Evolutionary conservation across 2,329 filamentous ascomycete genomes (phyloP), one percentile per base, ranked within the genome.

Genomic region (Fusarium austroafricanum): DNA sequence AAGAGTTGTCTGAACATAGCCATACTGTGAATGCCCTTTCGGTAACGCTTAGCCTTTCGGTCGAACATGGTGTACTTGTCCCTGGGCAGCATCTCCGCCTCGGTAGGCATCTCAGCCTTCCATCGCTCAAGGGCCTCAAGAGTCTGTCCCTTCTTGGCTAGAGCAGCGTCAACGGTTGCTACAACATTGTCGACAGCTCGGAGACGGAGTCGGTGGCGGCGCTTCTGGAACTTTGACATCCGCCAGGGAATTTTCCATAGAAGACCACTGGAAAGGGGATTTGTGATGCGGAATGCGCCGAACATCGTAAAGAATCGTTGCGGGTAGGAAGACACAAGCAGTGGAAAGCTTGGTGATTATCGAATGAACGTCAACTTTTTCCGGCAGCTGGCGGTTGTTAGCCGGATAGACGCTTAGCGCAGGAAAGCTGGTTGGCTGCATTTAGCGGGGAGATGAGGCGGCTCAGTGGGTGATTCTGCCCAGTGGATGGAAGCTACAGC

Each of bases 1-100:
- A 31, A 26, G 26, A 26, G 26, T 26, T 4, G 23, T 42, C 20
- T 33, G 10, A 26, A 29, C 17, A 46, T 20, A 28, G 26, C 15
- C 93, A 74, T 86, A 97, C 94, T 98, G 82, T 98, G 95, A 79
- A 99, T 94, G 56, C 94, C 93, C 88, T 99, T 99, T 78, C 96
- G 87, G 80, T 98, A 99, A 74, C 88, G 90, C 89, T 94, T 97
- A 79, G 92, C 94, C 81, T 98, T 97, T 74, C 94, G 90, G 81
- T 97, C 95, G 81, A 98, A 99, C 75, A 99, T 91, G 28, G 93
- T 97, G 83, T 99, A 99, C 83, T 99, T 99, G 83, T 99, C 96
- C 81, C 89, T 91, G 45, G 96, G 91, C 79, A 97, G 79, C 96
- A 99, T 99, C 85, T 98, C 94, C 75, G 89, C 87, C 85, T 99